Evolutionary conservation across 192 early-diverging fungal genomes (phyloP).

Genomic region (Globomyces pollinis-pini): DNA sequence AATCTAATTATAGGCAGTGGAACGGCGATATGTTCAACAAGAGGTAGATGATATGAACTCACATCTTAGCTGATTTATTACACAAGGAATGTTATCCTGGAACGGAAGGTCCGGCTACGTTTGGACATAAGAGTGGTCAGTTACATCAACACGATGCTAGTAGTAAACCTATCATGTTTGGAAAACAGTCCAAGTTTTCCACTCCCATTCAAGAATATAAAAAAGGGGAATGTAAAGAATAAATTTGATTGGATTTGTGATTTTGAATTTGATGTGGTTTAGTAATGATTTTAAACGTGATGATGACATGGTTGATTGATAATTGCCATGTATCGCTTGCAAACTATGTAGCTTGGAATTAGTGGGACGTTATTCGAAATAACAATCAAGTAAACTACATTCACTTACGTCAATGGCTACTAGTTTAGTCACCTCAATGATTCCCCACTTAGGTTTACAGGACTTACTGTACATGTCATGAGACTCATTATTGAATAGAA

Average conservation of each 20-base stretch:
- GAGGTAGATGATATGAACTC: too few species aligned
- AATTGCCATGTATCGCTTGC: background rate
- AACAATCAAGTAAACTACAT: too few species aligned
- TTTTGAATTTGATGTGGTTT: background rate
- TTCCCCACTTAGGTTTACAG: too few species aligned
- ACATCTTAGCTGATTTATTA: background rate
- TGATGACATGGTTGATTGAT: background rate
- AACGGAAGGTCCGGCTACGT: background rate
- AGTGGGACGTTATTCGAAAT: too few species aligned
- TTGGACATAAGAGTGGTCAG: conserved; percentile 13
- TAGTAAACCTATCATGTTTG: conserved; percentile 24
- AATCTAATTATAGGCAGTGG: too few species aligned
- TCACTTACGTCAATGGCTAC: too few species aligned
- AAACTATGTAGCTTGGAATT: too few species aligned
- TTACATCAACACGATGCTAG: conserved; percentile 19
- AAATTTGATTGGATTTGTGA: background rate
- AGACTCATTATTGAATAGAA: too few species aligned
- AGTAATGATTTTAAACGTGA: background rate
- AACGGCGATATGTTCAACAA: conserved; percentile 34
- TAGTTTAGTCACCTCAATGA: too few species aligned
- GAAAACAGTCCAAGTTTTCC: conserved; percentile 34
- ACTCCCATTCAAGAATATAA: conserved; percentile 42
- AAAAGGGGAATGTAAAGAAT: conserved; percentile 28
- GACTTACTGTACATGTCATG: too few species aligned
- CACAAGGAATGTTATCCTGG: background rate